Evolutionary conservation across 1,139 yeast species (phyloP).

Genomic region (Zygoascus hellenicus): DNA sequence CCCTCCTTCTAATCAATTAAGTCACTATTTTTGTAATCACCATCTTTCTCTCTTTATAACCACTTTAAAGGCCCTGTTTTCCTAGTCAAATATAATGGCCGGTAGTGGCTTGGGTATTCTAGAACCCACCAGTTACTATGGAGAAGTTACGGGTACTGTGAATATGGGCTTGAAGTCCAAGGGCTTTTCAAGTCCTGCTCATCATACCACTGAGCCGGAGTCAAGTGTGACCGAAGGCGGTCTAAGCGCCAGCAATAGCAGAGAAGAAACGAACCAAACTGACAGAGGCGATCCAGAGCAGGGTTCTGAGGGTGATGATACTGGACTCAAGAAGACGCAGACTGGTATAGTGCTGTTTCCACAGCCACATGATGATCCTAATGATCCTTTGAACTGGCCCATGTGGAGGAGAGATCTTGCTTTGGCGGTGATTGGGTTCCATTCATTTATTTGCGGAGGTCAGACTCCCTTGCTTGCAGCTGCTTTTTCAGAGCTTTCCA

Average conservation of each 20-base stretch:
- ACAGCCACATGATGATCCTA: slow-evolving; percentile 70
- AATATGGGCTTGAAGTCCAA: slow-evolving; percentile 29
- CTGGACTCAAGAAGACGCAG: slow-evolving; percentile 40
- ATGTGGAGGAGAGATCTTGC: slow-evolving; percentile 53
- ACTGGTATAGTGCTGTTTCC: slow-evolving; percentile 60
- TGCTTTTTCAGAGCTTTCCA: slow-evolving; percentile 42
- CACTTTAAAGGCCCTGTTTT: no score
- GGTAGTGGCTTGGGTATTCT: slow-evolving; percentile 33
- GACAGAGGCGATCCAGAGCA: background rate
- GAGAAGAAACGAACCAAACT: no score
- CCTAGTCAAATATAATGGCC: no score
- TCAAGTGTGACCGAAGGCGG: background rate
- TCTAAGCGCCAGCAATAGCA: background rate
- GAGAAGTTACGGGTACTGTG: slow-evolving; percentile 46
- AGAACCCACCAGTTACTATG: slow-evolving; percentile 36
- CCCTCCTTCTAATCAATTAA: no score
- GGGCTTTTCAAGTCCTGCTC: background rate
- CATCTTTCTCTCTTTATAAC: no score
- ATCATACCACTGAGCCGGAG: background rate
- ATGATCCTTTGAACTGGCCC: slow-evolving; percentile 75
- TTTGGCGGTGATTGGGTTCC: slow-evolving; percentile 49
- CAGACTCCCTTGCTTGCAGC: slow-evolving; percentile 59
- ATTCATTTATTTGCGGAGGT: slow-evolving; percentile 58
- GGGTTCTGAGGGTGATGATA: background rate
- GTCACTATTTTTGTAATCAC: no score